Evolutionary conservation across 2,329 filamentous ascomycete species (phyloP), one percentile per base, ranked within the genome.

Genomic region (Annulohypoxylon truncatum): DNA sequence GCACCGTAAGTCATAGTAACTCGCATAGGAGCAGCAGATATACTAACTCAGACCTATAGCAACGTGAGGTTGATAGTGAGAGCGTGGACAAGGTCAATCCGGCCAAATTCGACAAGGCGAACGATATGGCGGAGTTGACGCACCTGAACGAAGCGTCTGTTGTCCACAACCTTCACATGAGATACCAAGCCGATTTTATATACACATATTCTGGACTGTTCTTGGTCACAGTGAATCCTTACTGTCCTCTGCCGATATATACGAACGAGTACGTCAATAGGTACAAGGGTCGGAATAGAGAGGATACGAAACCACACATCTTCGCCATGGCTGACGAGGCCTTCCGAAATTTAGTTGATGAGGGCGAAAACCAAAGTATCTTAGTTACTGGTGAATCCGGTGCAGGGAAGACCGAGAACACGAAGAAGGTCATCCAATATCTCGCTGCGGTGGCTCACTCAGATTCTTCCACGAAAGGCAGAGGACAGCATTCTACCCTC

Each of bases 361-460:
- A 98, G 79, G 94, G 94, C 40, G 86, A 94, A 71, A 98, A 99
- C 73, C 96, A 99, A 80, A 98, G 95, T 75, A 99, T 99, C 73
- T 84, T 99, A 55, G 96, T 99, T 20, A 99, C 96, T 2, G 96
- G 96, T 80, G 96, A 99, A 82, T 99, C 96, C 15, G 96, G 96
- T 76, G 96, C 96, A 31, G 96, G 96, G 73, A 99, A 99, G 82
- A 99, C 96, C 0, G 96, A 99, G 78, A 99, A 99, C 77, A 99
- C 96, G 13, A 99, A 99, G 77, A 99, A 99, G 79, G 96, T 99
- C 72, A 99, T 99, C 59, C 96, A 99, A 75, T 99, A 99, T 76
- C 88, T 99, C 44, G 96, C 96, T 12, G 94, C 96, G 1, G 96
- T 99, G 47, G 96, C 96, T 8, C 92, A 92, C 42, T 89, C 92